Evolutionary conservation across 345 rosid species (phyloP).

Genomic region (Cochlearia excelsa): DNA sequence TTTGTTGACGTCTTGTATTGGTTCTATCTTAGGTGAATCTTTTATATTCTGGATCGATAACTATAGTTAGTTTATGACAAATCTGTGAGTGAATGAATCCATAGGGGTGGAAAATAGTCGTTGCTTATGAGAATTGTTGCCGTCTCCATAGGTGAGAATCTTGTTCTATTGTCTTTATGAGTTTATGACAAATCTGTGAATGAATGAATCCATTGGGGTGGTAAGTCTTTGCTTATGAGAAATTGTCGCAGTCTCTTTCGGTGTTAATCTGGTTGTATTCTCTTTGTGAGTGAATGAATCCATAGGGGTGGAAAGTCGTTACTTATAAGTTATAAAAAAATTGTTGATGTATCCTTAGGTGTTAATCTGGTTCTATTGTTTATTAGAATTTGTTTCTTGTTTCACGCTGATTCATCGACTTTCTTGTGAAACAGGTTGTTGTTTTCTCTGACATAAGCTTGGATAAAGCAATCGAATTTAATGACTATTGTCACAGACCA

Average conservation of each 20-base stretch:
- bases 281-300: background rate
- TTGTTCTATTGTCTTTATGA: background rate
- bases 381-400: slow-evolving; percentile 11
- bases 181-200: slow-evolving; percentile 4
- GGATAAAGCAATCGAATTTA: slow-evolving; percentile 68
- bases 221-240: slow-evolving; percentile 5
- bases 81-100: background rate
- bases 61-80: slow-evolving; percentile 2
- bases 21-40: slow-evolving; percentile 6
- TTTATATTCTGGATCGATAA: background rate
- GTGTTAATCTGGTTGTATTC: no score
- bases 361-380: slow-evolving; percentile 3
- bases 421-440: slow-evolving; percentile 64
- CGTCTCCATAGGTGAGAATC: background rate
- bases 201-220: background rate
- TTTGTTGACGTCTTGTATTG: slow-evolving; percentile 26
- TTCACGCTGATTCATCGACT: slow-evolving; percentile 14
- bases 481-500: slow-evolving; percentile 85
- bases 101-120: background rate
- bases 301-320: no score
- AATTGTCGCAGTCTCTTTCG: background rate
- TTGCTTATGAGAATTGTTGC: slow-evolving; percentile 12
- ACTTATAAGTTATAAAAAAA: no score
- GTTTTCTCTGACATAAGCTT: slow-evolving; percentile 79
- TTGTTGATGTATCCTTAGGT: background rate